Evolutionary conservation across 2,329 filamentous ascomycete genomes (phyloP), one percentile per base, ranked within the genome.

Genomic region (Lasiodiplodia citricola): DNA sequence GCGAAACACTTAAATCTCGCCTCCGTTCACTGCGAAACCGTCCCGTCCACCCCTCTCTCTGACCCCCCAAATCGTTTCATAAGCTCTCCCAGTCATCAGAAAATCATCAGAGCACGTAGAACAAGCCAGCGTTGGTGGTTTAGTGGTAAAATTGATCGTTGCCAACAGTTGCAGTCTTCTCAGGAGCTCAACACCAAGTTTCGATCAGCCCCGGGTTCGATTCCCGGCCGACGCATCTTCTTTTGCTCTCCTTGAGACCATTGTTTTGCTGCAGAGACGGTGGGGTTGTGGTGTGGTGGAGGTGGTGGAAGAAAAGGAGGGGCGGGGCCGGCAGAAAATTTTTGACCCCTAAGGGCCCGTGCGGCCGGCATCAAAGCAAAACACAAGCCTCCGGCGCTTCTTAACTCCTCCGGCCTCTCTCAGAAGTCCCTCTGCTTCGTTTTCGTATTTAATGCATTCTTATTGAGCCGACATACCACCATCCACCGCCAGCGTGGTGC

Each of bases 401-500:
- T 28, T 4, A 6, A 28, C 25, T 28, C 4, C 28, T 28, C 5
- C 28, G 4, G 28, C 28, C 28, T 28, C 28, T 28, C 13, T 44
- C 13, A 4, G 41, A 44, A 44, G 13, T 44, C 41, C 21, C 1
- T 11, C 1, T 51, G 14, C 8, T 14, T 25, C 2, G 23, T n/a
- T 25, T 56, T 18, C 7, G 16, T 56, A 11, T n/a, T 3, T 28
- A 11, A 1, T 10, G 21, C 7, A 56, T 23, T 14, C 6, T 31
- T 60, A 60, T n/a, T 50, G 58, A 8, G 58, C 58, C 5, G 41
- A 50, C 8, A 50, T 63, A 7, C 81, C 82, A 16, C 82, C 81
- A 75, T 83, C 82, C 5, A 83, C 77, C 4, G 79, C 74, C 60
- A 83, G 66, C 7, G 73, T 72, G 7, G 79, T 75, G 1, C 82